Evolutionary conservation across 805 yeast genomes (phyloP).

Genomic region (Diddensiella transvaalensis): DNA sequence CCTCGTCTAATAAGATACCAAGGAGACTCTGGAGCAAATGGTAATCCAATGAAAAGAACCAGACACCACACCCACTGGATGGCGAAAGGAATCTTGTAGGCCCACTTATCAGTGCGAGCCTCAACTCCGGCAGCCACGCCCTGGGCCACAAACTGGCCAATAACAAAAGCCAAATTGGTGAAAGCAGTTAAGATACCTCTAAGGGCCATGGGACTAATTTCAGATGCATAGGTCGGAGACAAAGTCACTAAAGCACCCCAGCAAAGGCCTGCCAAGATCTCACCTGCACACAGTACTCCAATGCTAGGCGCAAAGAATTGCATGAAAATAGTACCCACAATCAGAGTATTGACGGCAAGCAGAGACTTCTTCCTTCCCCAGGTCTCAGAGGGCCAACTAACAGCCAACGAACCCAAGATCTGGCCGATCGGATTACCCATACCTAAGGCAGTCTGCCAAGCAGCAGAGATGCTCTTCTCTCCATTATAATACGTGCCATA

Average conservation of each 20-base stretch:
- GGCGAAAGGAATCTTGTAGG: conserved; percentile 55
- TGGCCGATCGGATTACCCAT: conserved; percentile 39
- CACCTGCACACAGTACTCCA: conserved; percentile 39
- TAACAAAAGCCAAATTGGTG: conserved; percentile 52
- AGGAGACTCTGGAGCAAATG: conserved; percentile 56
- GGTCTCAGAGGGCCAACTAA: conserved; percentile 44
- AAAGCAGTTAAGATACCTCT: conserved; percentile 51
- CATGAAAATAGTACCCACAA: conserved; percentile 45
- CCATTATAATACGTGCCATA: conserved; percentile 37
- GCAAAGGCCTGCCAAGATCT: conserved; percentile 39
- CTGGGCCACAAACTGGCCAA: conserved; percentile 55
- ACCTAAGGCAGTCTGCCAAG: conserved; percentile 31
- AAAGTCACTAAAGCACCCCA: conserved; percentile 58
- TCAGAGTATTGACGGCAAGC: conserved; percentile 35
- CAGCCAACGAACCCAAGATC: conserved; percentile 44
- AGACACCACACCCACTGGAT: conserved; percentile 60
- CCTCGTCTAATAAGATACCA: conserved; percentile 51
- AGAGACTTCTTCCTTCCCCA: conserved; percentile 46
- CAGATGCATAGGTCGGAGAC: conserved; percentile 56
- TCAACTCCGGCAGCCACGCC: conserved; percentile 46
- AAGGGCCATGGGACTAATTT: conserved; percentile 52
- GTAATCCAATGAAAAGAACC: conserved; percentile 39
- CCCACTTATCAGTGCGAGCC: conserved; percentile 32
- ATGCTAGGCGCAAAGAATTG: conserved; percentile 45
- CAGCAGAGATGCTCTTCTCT: conserved; percentile 22